Evolutionary conservation across 495 filamentous ascomycete species (phyloP).

Genomic region (Sordaria brevicollis): DNA sequence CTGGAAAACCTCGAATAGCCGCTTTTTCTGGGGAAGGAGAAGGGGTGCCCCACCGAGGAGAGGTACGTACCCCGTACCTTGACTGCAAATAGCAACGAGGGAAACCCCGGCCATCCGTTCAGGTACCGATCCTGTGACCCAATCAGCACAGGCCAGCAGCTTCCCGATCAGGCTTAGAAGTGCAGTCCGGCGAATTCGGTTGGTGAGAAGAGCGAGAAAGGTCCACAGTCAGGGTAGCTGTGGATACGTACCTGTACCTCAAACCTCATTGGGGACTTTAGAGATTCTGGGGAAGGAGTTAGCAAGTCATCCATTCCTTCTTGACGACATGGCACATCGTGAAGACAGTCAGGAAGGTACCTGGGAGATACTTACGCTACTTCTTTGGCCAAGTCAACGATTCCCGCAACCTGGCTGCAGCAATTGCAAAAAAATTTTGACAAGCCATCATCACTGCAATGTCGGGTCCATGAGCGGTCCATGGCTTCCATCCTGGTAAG

Average conservation of each 20-base stretch:
- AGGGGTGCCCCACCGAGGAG: conserved; percentile 3
- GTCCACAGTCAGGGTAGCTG: not conserved
- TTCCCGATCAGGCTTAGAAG: conserved; percentile 19
- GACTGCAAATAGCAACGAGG: conserved; percentile 3
- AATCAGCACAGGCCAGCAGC: conserved; percentile 18
- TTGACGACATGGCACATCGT: not conserved
- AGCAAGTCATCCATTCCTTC: not conserved
- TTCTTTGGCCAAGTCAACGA: not conserved
- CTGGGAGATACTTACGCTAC: not conserved
- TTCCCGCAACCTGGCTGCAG: not conserved
- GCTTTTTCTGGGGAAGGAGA: conserved; percentile 1
- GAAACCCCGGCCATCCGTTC: conserved; percentile 9
- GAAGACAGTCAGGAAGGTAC: not conserved
- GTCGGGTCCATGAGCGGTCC: not conserved
- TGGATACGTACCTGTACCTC: not conserved
- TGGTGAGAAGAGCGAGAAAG: not conserved
- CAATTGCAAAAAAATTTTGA: not conserved
- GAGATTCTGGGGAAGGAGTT: not conserved
- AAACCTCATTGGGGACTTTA: not conserved
- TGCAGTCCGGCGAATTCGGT: not conserved
- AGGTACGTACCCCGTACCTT: not conserved
- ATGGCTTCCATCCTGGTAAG: not conserved
- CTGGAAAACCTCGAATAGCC: conserved; percentile 24
- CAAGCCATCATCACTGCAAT: not conserved
- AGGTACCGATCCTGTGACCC: conserved; percentile 25